Conservation (phyloP, 73 alveolate species). For the Uronychia setigera region DNA sequence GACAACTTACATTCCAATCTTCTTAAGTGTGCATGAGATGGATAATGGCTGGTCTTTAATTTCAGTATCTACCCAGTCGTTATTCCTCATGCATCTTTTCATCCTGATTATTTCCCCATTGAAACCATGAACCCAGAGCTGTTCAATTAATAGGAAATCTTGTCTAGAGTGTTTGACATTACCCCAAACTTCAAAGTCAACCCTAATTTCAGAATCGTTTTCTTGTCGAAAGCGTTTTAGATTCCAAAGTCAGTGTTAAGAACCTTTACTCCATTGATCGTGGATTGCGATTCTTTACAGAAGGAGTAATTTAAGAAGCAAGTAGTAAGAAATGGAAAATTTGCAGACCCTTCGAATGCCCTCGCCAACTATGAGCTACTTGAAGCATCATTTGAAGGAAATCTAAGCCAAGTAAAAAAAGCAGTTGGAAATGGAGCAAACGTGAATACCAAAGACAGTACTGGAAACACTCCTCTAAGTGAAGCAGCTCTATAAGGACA, state of each 20-base stretch:
- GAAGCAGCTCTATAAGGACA: slow-evolving; percentile 71
- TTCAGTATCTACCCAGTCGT: not conserved
- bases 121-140: not conserved
- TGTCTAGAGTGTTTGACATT: not conserved
- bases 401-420: too few species aligned
- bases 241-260: not conserved
- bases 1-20: not conserved
- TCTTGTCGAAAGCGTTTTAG: not conserved
- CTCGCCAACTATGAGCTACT: too few species aligned
- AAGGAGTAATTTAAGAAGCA: too few species aligned
- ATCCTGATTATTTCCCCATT: not conserved
- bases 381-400: too few species aligned
- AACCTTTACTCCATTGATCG: not conserved
- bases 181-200: not conserved
- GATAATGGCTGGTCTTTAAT: not conserved
- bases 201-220: not conserved
- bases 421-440: slow-evolving; percentile 80
- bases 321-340: too few species aligned
- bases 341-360: too few species aligned
- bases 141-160: not conserved
- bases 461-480: slow-evolving; percentile 69
- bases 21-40: not conserved
- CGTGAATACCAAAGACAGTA: slow-evolving; percentile 55
- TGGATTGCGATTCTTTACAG: not conserved
- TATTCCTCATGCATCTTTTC: not conserved